Evolutionary conservation across 257 asterid species (phyloP).

Genomic region (Nicotiana obtusifolia): DNA sequence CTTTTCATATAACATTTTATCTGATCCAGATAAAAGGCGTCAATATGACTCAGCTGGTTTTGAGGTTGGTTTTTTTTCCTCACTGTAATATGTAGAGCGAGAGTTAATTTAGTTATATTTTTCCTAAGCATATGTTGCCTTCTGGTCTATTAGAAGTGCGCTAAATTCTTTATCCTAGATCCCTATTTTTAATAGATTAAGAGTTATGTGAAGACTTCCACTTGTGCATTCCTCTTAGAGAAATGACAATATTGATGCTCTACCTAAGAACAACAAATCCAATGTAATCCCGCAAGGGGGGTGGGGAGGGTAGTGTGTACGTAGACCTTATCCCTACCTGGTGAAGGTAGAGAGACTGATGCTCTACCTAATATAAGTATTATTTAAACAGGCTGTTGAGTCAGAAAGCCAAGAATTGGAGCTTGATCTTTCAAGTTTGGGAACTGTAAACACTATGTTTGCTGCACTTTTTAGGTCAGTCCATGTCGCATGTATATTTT

Average conservation of each 20-base stretch:
- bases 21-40: constrained; percentile 86
- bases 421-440: constrained; percentile 94
- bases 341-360: too few relatives aligned
- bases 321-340: too few relatives aligned
- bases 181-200: neutral
- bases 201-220: neutral
- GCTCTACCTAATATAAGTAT: neutral
- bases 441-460: constrained; percentile 91
- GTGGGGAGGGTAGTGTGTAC: too few relatives aligned
- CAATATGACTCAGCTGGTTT: constrained; percentile 88
- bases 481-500: constrained; percentile 10
- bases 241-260: neutral
- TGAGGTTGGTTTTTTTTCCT: constrained; percentile 46
- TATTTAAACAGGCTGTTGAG: constrained; percentile 71
- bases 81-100: neutral
- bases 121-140: neutral
- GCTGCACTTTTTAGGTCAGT: constrained; percentile 95
- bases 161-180: neutral
- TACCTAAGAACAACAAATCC: too few relatives aligned
- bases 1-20: constrained; percentile 84
- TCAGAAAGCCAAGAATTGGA: constrained; percentile 91
- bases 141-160: too few relatives aligned
- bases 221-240: neutral
- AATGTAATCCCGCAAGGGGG: too few relatives aligned
- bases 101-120: constrained; percentile 8